Evolutionary conservation across 1,139 yeast species (phyloP), one percentile per base, ranked within the genome.

Genomic region (Candida tetrigidarum): DNA sequence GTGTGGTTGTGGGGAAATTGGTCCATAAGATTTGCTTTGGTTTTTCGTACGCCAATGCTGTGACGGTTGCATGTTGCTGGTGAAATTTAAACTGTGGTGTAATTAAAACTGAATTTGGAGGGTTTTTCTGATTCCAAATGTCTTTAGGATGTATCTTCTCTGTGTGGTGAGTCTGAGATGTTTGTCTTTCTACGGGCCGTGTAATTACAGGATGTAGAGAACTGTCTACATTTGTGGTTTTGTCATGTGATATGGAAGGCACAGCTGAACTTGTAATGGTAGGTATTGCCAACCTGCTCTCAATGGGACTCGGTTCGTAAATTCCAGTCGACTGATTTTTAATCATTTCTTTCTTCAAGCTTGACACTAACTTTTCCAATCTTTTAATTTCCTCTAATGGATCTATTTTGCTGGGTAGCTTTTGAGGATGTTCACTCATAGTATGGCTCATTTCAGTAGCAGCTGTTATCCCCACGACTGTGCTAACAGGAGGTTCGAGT

Each of bases 1-100:
- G 41, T 15, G 41, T 38, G 2, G 41, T 38, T 3, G 41, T 38
- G 14, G 41, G 41, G 16, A 38, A 38, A 22, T 29, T 38, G 16
- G 37, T 42, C 51, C 49, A 51, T 2, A 41, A 36, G n/a, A 51
- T 39, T 34, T 34, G 37, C 20, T 58, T 65, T 1, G 71, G 71
- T 42, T 66, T 66, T 5, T 57, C 53, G 45, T 66, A 65, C 0
- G 27, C 36, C 5, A 37, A 39, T 3, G 32, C 30, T 6, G 22
- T 29, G 7, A 10, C 26, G 7, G 23, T 6, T 26, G 34, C 12
- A 18, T 25, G 4, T 39, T 20, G 34, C 8, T 50, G 44, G 40
- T 65, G 67, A 34, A 52, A 44, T 18, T 53, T 54, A 39, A 63
- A 64, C 41, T 65, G 69, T 1, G 70, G 70, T 3, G 48, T 45